Base-by-base conservation (phyloP, 1,139 yeast genomes). In the Pichia sp. region DNA sequence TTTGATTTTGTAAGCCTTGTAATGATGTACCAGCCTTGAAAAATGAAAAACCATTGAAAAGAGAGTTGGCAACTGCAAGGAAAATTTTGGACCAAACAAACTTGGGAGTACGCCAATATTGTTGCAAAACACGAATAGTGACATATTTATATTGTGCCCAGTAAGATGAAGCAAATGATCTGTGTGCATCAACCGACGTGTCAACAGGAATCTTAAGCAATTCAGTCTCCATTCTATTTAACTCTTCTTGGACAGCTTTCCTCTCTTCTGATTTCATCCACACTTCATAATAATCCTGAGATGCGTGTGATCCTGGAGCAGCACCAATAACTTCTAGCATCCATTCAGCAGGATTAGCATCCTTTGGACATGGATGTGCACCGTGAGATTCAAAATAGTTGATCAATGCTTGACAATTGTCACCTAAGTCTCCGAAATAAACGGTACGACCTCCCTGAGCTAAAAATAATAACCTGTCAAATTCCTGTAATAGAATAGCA, bases 41-140 rank as follows among this genome's bases (percentile, higher is more conserved):
- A 60, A 82, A 83, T 2, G 86, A 71, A 58, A 84, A 83, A 28
- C 94, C 93, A 55, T 79, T 78, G 63, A 82, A 79, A 31, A 83
- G 50, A 14, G 79, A 64, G 35, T 81, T 62, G 26, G 71, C 55
- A 26, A 70, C 51, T 25, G 75, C 65, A 55, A 82, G 67, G 49
- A 74, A 63, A 20, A 79, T 41, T 64, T 83, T 82, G 40, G 85
- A 69, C 73, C 81, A 81, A 38, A 81, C 72, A 58, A 80, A 82
- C 22, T 67, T 55, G 18, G 91, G 91, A n/a, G 84, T 70, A 66
- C 94, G 73, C 83, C 84, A 83, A 57, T 78, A 72, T 56, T 79
- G 84, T 52, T 75, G 70, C 50, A 78, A 63, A 31, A 74, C 77
- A 60, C 85, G 73, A 39, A 60, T 49, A 19, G 77, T 65, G 24